phyloP scores from a whole-genome alignment of 2,329 filamentous ascomycete species.

The Pseudocercospora cruenta region DNA sequence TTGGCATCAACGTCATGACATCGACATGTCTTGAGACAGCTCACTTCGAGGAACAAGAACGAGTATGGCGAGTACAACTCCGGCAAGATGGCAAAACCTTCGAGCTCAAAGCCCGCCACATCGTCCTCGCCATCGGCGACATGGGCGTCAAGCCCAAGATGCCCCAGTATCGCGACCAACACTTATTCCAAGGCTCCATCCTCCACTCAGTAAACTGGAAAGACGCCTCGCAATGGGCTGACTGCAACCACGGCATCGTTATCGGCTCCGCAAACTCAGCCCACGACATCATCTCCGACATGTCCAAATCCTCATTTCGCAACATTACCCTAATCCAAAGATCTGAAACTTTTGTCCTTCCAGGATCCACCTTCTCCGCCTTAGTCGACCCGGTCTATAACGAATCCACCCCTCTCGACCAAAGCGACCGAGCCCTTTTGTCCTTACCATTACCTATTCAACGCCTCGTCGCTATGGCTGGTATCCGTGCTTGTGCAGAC shows the following conservation, averaged over 20 bases:
- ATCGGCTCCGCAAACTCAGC: slow-evolving; percentile 53
- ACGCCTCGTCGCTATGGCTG: background rate
- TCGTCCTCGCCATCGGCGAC: background rate
- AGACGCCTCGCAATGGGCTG: slow-evolving; percentile 31
- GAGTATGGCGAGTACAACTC: background rate
- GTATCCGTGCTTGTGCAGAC: background rate
- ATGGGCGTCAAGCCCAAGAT: background rate
- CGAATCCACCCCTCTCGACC: background rate
- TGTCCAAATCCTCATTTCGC: slow-evolving; percentile 45
- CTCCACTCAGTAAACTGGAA: background rate
- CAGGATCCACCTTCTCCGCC: background rate
- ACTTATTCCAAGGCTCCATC: background rate
- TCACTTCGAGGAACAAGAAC: background rate
- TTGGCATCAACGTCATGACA: background rate
- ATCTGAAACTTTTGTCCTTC: background rate
- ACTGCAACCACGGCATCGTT: slow-evolving; percentile 48
- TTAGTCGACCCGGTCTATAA: background rate
- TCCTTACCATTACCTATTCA: background rate
- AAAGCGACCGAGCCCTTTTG: background rate
- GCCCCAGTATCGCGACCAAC: background rate
- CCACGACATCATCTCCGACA: slow-evolving; percentile 53
- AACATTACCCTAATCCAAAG: slow-evolving; percentile 39
- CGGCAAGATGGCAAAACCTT: background rate
- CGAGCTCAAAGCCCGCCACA: background rate
- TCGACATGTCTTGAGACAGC: background rate